Base-by-base conservation (phyloP, 371 early-diverging fungal species). In the Racocetra persica region DNA sequence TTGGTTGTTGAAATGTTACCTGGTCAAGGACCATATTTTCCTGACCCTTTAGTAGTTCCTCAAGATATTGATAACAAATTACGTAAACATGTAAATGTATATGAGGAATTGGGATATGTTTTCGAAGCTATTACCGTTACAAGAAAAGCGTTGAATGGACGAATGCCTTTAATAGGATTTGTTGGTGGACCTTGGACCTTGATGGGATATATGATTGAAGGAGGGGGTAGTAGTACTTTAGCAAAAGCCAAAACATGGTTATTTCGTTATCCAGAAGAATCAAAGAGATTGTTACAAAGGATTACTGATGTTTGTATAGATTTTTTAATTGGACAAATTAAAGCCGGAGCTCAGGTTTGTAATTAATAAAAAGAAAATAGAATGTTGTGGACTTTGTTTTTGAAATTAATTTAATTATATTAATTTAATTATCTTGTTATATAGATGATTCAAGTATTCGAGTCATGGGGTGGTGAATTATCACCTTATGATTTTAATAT, bases 141-240 rank as follows among this genome's bases (percentile, higher is more conserved):
- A 10, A 92, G 98, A 62, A 91, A 92, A 70, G 89, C 88, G 65
- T 89, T 99, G 41, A 90, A 91, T 6, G 98, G 98, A 63, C 91
- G 94, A 66, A 96, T 95, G 5, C 98, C 98, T 36, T 88, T 99
- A 84, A 92, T 96, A 85, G 99, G 99, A 7, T 99, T 99, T 82
- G 91, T 91, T 49, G 99, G 99, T 26, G 98, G 98, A 1, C 99
- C 99, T 10, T 99, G 98, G 98, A 99, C 99, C 24, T 89, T 98
- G 73, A 95, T 98, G 96, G 95, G 97, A 4, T 98, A 98, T 83
- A 97, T 98, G 98, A 93, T 98, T 82, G 99, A 98, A 86, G 98
- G 99, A n/a, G 97, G 97, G 63, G 97, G 98, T 52, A 95, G 96
- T 85, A 97, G 95, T 85, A 96, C 94, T 0, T 87, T 97, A 74